Evolutionary conservation across 306 rosid species (phyloP).

Genomic region (Biancaea sappan): DNA sequence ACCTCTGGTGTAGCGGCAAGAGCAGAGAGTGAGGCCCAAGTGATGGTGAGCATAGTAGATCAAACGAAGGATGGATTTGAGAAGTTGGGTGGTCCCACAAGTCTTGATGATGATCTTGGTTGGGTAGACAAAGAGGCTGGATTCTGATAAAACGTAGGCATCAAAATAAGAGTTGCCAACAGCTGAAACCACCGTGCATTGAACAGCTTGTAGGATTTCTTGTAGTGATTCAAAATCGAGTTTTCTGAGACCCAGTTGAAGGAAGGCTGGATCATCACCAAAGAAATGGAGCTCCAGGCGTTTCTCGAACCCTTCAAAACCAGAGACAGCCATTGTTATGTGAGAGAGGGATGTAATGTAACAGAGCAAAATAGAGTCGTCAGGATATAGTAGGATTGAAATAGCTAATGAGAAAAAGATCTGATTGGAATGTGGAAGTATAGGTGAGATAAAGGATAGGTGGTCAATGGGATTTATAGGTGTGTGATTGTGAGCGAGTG

Average conservation of each 20-base stretch:
- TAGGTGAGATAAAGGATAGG: slow-evolving; percentile 48
- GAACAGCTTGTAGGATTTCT: slow-evolving; percentile 60
- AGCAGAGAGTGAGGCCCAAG: slow-evolving; percentile 53
- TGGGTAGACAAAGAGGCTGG: slow-evolving; percentile 89
- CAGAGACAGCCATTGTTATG: slow-evolving; percentile 66
- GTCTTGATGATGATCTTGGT: slow-evolving; percentile 84
- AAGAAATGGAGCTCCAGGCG: slow-evolving; percentile 85
- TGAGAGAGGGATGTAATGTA: slow-evolving; percentile 1
- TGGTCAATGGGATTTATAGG: slow-evolving; percentile 67
- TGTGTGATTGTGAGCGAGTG: slow-evolving; percentile 42
- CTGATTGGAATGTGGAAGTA: slow-evolving; percentile 15
- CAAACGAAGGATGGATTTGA: slow-evolving; percentile 69
- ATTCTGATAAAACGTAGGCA: slow-evolving; percentile 81
- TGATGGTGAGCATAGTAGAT: slow-evolving; percentile 53
- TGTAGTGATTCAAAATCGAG: slow-evolving; percentile 58
- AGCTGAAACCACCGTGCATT: slow-evolving; percentile 86
- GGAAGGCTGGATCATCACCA: slow-evolving; percentile 59
- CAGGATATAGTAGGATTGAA: background rate
- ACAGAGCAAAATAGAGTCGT: background rate
- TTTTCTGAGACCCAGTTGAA: slow-evolving; percentile 60
- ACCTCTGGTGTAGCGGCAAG: slow-evolving; percentile 81
- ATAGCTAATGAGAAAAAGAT: slow-evolving; percentile 7
- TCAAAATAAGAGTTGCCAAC: slow-evolving; percentile 72
- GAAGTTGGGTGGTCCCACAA: slow-evolving; percentile 91
- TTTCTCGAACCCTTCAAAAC: slow-evolving; percentile 91